phyloP scores from a whole-genome alignment of 106 monocot genomes.

The Dioscorea zingiberensis region DNA sequence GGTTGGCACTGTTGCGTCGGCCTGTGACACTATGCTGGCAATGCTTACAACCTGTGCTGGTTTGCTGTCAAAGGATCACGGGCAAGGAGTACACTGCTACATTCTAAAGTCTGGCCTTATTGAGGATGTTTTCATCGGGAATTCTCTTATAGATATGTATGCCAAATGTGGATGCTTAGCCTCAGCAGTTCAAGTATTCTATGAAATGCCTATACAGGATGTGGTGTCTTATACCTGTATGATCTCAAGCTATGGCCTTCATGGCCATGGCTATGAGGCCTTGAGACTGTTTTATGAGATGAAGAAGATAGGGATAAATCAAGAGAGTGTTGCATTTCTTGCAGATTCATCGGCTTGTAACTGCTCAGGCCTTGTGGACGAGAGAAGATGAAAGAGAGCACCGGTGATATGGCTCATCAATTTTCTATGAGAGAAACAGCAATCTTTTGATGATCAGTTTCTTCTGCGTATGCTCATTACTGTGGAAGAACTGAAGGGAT shows the following conservation, averaged over 20 bases:
- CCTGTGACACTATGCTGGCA: slow-evolving; percentile 30
- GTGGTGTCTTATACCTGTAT: slow-evolving; percentile 21
- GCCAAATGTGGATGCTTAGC: slow-evolving; percentile 22
- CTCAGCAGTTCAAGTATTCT: slow-evolving; percentile 12
- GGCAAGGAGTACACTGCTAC: slow-evolving; percentile 7
- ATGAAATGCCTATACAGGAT: slow-evolving; percentile 16
- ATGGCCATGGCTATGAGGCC: slow-evolving; percentile 21
- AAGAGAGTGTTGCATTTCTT: slow-evolving; percentile 14
- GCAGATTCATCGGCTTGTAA: slow-evolving; percentile 24
- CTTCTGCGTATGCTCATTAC: too few species aligned
- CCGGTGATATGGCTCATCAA: not conserved
- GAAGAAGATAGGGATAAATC: slow-evolving; percentile 2
- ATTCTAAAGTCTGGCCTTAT: slow-evolving; percentile 15
- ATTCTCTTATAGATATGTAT: slow-evolving; percentile 35
- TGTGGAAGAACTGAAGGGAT: too few species aligned
- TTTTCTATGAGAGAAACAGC: too few species aligned
- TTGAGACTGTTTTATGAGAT: slow-evolving; percentile 21
- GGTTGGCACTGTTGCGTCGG: too few species aligned
- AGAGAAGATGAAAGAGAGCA: slow-evolving; percentile 3
- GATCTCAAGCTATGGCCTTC: slow-evolving; percentile 24
- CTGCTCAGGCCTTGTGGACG: slow-evolving; percentile 30
- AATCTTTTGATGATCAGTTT: too few species aligned
- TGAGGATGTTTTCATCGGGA: slow-evolving; percentile 2
- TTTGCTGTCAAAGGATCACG: slow-evolving; percentile 6
- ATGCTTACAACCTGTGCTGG: slow-evolving; percentile 19